Evolutionary conservation across 140 eudicot species (phyloP), one percentile per base, ranked within the genome.

Genomic region (Cichorium intybus): DNA sequence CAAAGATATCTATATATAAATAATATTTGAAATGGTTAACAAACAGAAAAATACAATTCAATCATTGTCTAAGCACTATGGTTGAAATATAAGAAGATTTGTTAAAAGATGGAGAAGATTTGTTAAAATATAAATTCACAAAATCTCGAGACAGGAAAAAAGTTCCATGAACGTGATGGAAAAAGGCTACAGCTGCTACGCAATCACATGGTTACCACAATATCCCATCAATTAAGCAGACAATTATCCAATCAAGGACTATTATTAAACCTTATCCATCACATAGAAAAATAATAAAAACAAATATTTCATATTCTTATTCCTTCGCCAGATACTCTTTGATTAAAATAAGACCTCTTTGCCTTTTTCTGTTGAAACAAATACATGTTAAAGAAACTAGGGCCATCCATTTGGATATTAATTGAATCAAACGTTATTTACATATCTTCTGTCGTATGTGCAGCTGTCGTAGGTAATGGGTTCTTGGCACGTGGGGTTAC

Each of bases 401-500:
- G n/a, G n/a, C n/a, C n/a, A n/a, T n/a, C n/a, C n/a, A n/a, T n/a
- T n/a, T n/a, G n/a, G n/a, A n/a, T 6, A 4, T 27, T 4, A 27
- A 35, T 35, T 4, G 12, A 35, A 35, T 31, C 37, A 35, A 35
- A 35, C 9, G 43, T 9, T 9, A 35, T 4, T 35, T 35, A 35
- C 0, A 14, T 43, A 15, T 43, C n/a, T 43, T 43, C 26, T 17
- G 3, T 24, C 18, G 23, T 48, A 17, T 2, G 18, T 68, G 76
- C 83, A 86, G 95, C 89, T 14, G 81, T 48, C 12, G 84, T 75
- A 21, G 95, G 95, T 2, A 76, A 64, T 10, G 59, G 85, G 31
- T 86, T 86, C 80, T 23, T 86, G 26, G 95, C 95, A 8, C 76
- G 87, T 14, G 95, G 59, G 66, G 49, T 82, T 5, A 82, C 89